Percentiles rank a stretch among this genome's conserved stretches.
Conservation (phyloP, 2,329 filamentous ascomycete species). For the Canariomyces notabilis region DNA sequence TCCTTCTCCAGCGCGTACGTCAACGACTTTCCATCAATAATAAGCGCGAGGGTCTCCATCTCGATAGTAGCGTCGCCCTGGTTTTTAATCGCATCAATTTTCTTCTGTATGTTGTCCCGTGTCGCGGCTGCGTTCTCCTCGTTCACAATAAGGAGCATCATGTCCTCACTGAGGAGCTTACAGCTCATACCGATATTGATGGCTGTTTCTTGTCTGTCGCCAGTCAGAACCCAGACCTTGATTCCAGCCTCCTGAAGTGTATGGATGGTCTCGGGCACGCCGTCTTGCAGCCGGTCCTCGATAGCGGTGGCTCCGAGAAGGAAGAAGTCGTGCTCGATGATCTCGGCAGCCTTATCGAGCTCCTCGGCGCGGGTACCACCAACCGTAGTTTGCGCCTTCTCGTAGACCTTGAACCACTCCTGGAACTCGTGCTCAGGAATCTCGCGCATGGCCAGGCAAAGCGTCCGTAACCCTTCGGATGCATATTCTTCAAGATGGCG, state of each 20-base stretch:
- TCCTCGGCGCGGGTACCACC: slow-evolving; percentile 90
- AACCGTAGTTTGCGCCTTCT: slow-evolving; percentile 83
- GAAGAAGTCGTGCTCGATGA: slow-evolving; percentile 89
- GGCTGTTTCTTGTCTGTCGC: slow-evolving; percentile 94
- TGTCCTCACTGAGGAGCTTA: slow-evolving; percentile 96
- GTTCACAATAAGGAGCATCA: slow-evolving; percentile 95
- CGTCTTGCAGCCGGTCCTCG: slow-evolving; percentile 93
- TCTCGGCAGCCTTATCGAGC: slow-evolving; percentile 91
- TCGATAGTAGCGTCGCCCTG: slow-evolving; percentile 74
- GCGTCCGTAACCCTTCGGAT: slow-evolving; percentile 87
- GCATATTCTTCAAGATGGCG: slow-evolving; percentile 98
- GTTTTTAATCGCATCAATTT: slow-evolving; percentile 81
- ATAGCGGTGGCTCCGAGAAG: slow-evolving; percentile 94
- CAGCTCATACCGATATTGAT: slow-evolving; percentile 99
- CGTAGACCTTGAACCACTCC: slow-evolving; percentile 82
- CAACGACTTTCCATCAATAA: slow-evolving; percentile 94
- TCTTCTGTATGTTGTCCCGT: slow-evolving; percentile 85
- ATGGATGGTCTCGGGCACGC: slow-evolving; percentile 96
- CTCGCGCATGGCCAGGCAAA: slow-evolving; percentile 93
- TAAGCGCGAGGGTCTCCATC: slow-evolving; percentile 78
- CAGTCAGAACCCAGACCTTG: slow-evolving; percentile 97
- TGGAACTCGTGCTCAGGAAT: slow-evolving; percentile 82
- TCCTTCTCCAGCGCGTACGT: slow-evolving; percentile 92
- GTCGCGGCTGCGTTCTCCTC: slow-evolving; percentile 78
- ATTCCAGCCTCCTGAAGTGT: slow-evolving; percentile 95